Percentiles rank a stretch among this genome's conserved stretches.
These are phyloP conservation scores for Vinca minor DNA, from an alignment of 257 asterid species.

Conservation along the genomic window DNA sequence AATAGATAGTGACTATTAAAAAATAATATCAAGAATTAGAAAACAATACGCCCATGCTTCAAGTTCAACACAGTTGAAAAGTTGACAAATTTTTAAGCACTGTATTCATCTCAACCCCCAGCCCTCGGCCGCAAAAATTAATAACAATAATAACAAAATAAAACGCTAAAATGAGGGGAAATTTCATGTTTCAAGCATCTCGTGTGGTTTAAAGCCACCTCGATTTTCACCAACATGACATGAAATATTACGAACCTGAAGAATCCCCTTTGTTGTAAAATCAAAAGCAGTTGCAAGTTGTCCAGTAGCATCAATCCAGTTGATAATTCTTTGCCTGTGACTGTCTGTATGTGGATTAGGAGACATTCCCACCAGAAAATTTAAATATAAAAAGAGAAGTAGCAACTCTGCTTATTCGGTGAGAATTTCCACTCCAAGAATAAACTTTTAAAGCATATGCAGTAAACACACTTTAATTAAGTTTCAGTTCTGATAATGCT, in stretches of 20 bases:
- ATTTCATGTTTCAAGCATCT: neutral
- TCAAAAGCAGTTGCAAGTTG: constrained; percentile 90
- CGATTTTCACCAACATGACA: neutral
- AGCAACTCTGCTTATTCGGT: neutral
- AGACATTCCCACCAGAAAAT: constrained; percentile 4
- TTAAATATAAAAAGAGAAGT: neutral
- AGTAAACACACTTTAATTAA: no score
- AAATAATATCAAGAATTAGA: no score
- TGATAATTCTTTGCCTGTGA: constrained; percentile 83
- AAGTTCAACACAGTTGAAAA: neutral
- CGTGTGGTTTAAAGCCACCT: neutral
- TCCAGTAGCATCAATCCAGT: constrained; percentile 86
- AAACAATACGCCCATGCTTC: neutral
- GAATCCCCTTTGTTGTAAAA: constrained; percentile 93
- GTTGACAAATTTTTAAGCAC: neutral
- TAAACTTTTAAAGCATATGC: no score
- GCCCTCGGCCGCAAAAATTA: no score
- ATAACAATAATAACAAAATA: neutral
- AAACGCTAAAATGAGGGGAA: neutral
- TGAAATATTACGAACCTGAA: constrained; percentile 50
- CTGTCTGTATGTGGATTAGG: constrained; percentile 44
- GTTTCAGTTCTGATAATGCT: neutral
- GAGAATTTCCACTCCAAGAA: neutral
- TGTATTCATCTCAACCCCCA: no score
- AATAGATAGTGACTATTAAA: neutral